Base-by-base conservation (phyloP, 2,329 filamentous ascomycete species). In the Claviceps digitariae region DNA sequence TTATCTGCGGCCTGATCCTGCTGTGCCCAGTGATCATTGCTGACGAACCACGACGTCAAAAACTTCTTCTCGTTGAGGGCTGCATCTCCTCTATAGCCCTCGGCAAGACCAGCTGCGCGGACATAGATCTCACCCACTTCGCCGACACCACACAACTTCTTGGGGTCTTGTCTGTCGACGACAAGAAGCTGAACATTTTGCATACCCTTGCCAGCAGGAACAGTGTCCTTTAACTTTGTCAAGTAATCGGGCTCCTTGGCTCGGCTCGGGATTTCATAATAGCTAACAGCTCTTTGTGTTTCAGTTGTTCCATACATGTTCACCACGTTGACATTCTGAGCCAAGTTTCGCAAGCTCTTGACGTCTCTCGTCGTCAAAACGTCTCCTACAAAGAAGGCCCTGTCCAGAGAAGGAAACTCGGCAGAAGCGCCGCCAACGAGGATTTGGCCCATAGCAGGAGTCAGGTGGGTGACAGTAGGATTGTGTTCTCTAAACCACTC, bases 371-470 rank as follows among this genome's bases (percentile, higher is more conserved):
- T 95, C 57, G 89, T 94, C 48, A 97, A 69, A 36, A 96, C 75
- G 63, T 97, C 91, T 34, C 93, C 93, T 1, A 97, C 91, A 57
- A 91, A 97, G 74, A 97, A 91, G 20, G 84, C 89, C 54, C 82
- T 76, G 54, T 84, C 76, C n/a, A 97, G 74, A 13, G 78, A 75
- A 1, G 88, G 85, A 62, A 96, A 94, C 59, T 86, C 69, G 0
- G 87, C 83, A 3, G 73, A 83, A 25, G 89, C 86, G 59, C 87
- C 88, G 45, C 90, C 90, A n/a, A 91, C 84, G 2, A 97, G 73
- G 56, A 97, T 93, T 61, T 96, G 88, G 53, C 90, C 90, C 90
- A 97, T 96, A 54, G 93, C 93, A 10, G 93, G 93, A 1, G 93
- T 98, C 41, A 97, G 72, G 68, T 97, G 93, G 13, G 86, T 89